Evolutionary conservation across 805 yeast genomes (phyloP), one percentile per base, ranked within the genome.

Genomic region (Phaffomyces antillensis): DNA sequence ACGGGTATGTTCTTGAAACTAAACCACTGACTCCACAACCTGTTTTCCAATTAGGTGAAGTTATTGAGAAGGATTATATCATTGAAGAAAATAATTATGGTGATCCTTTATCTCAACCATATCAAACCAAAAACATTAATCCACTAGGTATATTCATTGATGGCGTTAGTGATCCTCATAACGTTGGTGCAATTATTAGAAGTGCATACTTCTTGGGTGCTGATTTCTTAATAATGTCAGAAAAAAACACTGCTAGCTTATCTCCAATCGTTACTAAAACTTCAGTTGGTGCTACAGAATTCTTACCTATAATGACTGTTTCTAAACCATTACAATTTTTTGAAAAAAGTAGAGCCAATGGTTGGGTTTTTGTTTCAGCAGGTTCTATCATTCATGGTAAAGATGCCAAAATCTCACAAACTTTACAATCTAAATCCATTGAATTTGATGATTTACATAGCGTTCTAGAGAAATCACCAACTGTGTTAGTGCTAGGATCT

Each of bases 141-240:
- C 95, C 96, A 3, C 54, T 89, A 16, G 96, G 88, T 0, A 52
- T 88, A 4, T 87, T 73, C 54, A 64, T 88, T 24, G 96, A 88
- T 61, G 87, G 85, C 47, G 72, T 89, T 37, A 77, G 86, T 13
- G 96, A 88, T 61, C 91, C 96, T 0, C 95, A 86, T 60, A 88
- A 88, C 59, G 69, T 86, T 53, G 96, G 96, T 8, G 93, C 91
- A 23, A 77, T 88, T 37, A 64, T 86, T 26, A 68, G 96, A 58
- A 76, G 89, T 3, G 91, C 95, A 0, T 83, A 80, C 64, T 88
- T 73, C 63, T 67, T 88, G 13, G 96, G 96, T 9, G 95, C 73
- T 3, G 96, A 89, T 63, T 84, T 86, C 56, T 66, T 87, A 7
- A 78, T 83, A 2, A 64, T 83, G 37, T 83, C 95, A 2, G 79